Evolutionary conservation across 148 eudicot species (phyloP).

Genomic region (Vaccinium vitisidaea): DNA sequence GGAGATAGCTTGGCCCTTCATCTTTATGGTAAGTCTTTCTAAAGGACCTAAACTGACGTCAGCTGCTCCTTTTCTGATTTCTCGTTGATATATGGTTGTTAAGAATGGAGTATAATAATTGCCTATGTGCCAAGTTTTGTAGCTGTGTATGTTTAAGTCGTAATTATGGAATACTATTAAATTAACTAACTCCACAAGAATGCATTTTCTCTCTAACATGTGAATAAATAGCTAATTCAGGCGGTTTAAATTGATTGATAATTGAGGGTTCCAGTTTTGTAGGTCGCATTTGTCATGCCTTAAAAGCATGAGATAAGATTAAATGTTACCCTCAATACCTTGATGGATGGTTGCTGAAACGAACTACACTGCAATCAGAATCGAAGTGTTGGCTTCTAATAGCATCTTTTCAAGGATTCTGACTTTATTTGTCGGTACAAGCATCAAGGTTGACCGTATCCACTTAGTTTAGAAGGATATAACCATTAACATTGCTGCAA

Average conservation of each 20-base stretch:
- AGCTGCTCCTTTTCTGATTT: not conserved
- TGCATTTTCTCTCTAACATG: not conserved
- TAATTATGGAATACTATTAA: not conserved
- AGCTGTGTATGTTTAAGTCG: not conserved
- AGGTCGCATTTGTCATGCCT: not conserved
- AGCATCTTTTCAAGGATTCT: not conserved
- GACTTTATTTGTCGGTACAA: not conserved
- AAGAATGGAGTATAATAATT: no score
- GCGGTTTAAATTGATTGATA: not conserved
- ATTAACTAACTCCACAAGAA: not conserved
- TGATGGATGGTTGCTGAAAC: not conserved
- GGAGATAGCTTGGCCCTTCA: slow-evolving; percentile 94
- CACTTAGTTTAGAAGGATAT: not conserved
- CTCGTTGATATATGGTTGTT: not conserved
- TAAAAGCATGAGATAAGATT: not conserved
- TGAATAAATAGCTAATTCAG: not conserved
- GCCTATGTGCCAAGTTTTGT: not conserved
- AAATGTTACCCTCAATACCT: not conserved
- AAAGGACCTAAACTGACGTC: not conserved
- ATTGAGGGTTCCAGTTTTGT: not conserved
- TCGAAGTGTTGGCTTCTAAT: not conserved
- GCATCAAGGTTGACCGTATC: not conserved
- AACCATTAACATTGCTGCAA: not conserved
- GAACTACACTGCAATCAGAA: not conserved
- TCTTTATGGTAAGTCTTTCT: slow-evolving; percentile 66